Evolutionary conservation across 2,329 filamentous ascomycete genomes (phyloP).

Genomic region (Xylariaceae sp.): DNA sequence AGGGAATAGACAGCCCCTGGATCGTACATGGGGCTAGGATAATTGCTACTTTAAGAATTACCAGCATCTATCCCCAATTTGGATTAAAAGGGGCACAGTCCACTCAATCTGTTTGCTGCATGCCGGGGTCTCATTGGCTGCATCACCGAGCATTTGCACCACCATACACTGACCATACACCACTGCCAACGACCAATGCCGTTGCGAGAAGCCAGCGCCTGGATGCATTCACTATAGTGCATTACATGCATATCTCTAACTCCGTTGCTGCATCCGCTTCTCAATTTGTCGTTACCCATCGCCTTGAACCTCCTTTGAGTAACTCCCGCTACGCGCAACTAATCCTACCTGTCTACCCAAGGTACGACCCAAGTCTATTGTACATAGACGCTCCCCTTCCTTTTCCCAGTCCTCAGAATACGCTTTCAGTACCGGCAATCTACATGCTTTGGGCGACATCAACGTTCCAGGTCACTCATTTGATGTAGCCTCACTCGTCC

Average conservation of each 20-base stretch:
- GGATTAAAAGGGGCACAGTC: not conserved
- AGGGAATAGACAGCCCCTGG: slow-evolving; percentile 10
- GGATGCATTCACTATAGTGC: not conserved
- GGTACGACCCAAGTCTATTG: slow-evolving; percentile 3
- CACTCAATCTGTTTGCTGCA: not conserved
- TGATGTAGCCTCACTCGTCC: slow-evolving; percentile 20
- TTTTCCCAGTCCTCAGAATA: slow-evolving; percentile 3
- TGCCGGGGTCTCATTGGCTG: slow-evolving; percentile 16
- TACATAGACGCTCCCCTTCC: slow-evolving; percentile 10
- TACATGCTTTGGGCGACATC: slow-evolving; percentile 15
- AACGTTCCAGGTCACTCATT: slow-evolving; percentile 12
- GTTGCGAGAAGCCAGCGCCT: slow-evolving; percentile 4
- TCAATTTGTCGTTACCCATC: slow-evolving; percentile 21
- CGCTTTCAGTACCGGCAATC: slow-evolving; percentile 16
- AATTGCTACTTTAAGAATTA: slow-evolving; percentile 1
- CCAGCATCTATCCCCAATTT: slow-evolving; percentile 8
- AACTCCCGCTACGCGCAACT: slow-evolving; percentile 19
- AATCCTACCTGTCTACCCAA: slow-evolving; percentile 4
- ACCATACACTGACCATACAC: not conserved
- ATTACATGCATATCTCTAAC: slow-evolving; percentile 8
- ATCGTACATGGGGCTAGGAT: slow-evolving; percentile 22
- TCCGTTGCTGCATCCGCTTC: slow-evolving; percentile 17
- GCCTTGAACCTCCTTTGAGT: slow-evolving; percentile 29
- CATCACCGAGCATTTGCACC: not conserved
- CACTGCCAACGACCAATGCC: slow-evolving; percentile 17